A percentile compares a stretch with the other conserved stretches of the same genome.
These are phyloP conservation scores for Thermomyces lanuginosus DNA, from an alignment of 2,329 filamentous ascomycete genomes.

Conservation along the genomic window DNA sequence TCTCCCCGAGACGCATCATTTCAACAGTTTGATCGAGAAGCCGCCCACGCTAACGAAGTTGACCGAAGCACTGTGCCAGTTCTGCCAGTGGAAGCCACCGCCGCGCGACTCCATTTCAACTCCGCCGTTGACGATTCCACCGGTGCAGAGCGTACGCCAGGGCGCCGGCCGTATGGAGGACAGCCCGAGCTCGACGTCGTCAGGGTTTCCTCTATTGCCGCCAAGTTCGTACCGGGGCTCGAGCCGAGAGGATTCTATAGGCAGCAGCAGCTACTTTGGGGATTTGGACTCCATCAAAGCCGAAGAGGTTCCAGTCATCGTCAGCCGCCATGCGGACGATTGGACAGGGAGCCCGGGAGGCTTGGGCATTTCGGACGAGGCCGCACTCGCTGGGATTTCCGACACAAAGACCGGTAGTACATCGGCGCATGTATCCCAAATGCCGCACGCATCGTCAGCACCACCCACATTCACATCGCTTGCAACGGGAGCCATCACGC, in stretches of 20 bases:
- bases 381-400: constrained; percentile 8
- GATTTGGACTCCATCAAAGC: constrained; percentile 64
- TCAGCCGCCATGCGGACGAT: constrained; percentile 59
- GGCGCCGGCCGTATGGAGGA: constrained; percentile 52
- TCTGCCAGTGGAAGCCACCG: constrained; percentile 88
- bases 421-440: constrained; percentile 19
- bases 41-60: constrained; percentile 86
- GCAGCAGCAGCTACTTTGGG: constrained; percentile 59
- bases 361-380: constrained; percentile 57
- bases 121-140: constrained; percentile 42
- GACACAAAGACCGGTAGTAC: constrained; percentile 11
- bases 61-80: constrained; percentile 66
- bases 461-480: constrained; percentile 22
- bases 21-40: constrained; percentile 90
- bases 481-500: constrained; percentile 13
- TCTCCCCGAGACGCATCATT: constrained; percentile 83
- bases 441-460: constrained; percentile 47
- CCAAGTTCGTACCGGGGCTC: constrained; percentile 62
- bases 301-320: constrained; percentile 62
- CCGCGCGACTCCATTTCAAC: constrained; percentile 38
- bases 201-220: constrained; percentile 50
- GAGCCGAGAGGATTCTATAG: constrained; percentile 76
- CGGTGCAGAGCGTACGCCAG: constrained; percentile 44
- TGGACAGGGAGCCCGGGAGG: constrained; percentile 54
- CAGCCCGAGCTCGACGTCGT: constrained; percentile 68